Conservation (phyloP, 805 yeast genomes). For the Candida glaebosa region DNA sequence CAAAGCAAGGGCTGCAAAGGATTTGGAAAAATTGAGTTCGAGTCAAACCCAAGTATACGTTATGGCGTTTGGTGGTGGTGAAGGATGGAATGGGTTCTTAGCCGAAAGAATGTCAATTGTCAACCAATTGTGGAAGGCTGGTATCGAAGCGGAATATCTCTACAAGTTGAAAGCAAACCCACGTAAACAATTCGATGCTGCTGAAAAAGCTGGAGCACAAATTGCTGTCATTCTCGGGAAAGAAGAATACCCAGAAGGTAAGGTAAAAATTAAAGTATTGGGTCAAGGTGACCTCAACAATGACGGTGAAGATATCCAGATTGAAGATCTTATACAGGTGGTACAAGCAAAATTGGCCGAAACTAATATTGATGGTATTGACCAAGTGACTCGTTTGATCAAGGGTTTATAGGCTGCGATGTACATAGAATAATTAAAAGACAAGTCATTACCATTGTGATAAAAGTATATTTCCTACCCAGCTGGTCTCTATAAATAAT, state of each 20-base stretch:
- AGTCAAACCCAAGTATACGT: conserved; percentile 89
- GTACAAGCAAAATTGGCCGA: conserved; percentile 37
- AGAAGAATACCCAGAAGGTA: conserved; percentile 82
- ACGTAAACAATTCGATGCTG: conserved; percentile 96
- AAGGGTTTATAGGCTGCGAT: conserved; percentile 43
- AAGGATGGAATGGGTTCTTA: conserved; percentile 90
- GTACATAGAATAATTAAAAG: neutral
- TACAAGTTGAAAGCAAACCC: conserved; percentile 93
- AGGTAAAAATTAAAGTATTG: conserved; percentile 79
- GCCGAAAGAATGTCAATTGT: conserved; percentile 89
- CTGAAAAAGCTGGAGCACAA: conserved; percentile 90
- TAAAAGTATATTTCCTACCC: neutral
- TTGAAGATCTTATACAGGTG: conserved; percentile 54
- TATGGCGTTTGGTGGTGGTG: conserved; percentile 99
- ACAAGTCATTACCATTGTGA: neutral
- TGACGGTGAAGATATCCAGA: conserved; percentile 76
- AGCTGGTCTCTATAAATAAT: neutral
- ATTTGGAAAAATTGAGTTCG: conserved; percentile 66
- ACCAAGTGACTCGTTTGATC: conserved; percentile 61
- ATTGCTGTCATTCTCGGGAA: conserved; percentile 92
- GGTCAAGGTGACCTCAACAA: conserved; percentile 84
- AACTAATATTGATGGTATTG: conserved; percentile 51
- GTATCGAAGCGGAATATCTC: conserved; percentile 85
- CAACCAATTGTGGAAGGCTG: conserved; percentile 79
- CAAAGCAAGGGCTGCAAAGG: conserved; percentile 63